Evolutionary conservation across 2,329 filamentous ascomycete genomes (phyloP).

Genomic region (Plectosphaerella sp.): DNA sequence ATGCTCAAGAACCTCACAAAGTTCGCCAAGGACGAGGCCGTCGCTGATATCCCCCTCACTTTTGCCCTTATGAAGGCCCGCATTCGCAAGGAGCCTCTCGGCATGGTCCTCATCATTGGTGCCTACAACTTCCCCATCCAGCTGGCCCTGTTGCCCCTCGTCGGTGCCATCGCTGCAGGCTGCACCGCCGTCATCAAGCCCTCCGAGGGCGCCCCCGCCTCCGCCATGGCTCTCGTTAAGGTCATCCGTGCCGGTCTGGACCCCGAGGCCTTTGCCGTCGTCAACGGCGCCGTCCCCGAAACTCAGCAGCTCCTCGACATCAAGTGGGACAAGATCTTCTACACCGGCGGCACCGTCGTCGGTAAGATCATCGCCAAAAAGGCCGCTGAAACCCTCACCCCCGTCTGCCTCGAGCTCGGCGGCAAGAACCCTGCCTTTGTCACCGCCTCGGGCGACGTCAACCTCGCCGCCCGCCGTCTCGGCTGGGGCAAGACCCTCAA

Average conservation of each 20-base stretch:
- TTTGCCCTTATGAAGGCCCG: slow-evolving; percentile 68
- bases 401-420: slow-evolving; percentile 84
- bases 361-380: slow-evolving; percentile 87
- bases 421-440: slow-evolving; percentile 90
- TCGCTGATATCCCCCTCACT: slow-evolving; percentile 63
- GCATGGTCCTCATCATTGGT: slow-evolving; percentile 78
- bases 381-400: slow-evolving; percentile 83
- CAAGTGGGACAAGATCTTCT: slow-evolving; percentile 98
- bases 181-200: slow-evolving; percentile 91
- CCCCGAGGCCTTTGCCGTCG: slow-evolving; percentile 65
- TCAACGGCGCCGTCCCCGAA: slow-evolving; percentile 80
- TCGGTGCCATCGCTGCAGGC: slow-evolving; percentile 88
- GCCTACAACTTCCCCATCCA: slow-evolving; percentile 93
- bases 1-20: slow-evolving; percentile 71
- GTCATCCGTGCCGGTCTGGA: slow-evolving; percentile 75
- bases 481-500: slow-evolving; percentile 87
- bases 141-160: slow-evolving; percentile 70
- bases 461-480: slow-evolving; percentile 76
- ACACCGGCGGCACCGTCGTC: slow-evolving; percentile 76
- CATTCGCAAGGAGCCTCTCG: slow-evolving; percentile 84
- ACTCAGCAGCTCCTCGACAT: slow-evolving; percentile 77
- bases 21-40: slow-evolving; percentile 78
- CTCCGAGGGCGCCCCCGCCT: slow-evolving; percentile 73
- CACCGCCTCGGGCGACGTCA: slow-evolving; percentile 75
- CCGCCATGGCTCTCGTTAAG: slow-evolving; percentile 74